phyloP scores from a whole-genome alignment of 768 basidiomycete species.

The Boletus patriciae region DNA sequence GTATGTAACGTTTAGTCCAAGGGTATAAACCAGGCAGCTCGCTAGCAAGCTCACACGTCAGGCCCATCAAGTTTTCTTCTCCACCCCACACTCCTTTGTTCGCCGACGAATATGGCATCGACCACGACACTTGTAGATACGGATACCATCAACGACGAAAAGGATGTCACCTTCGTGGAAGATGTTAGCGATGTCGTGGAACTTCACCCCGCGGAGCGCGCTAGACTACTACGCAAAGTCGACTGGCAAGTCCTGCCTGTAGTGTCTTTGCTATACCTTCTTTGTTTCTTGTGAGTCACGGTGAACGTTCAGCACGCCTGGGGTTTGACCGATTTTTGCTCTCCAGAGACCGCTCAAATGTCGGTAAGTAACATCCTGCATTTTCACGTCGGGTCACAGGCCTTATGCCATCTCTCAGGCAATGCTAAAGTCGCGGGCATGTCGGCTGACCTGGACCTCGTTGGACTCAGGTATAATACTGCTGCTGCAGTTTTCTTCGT shows the following conservation, averaged over 20 bases:
- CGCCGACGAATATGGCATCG: constrained; percentile 6
- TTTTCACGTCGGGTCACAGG: not conserved
- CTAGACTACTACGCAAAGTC: constrained; percentile 40
- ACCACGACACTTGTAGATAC: constrained; percentile 7
- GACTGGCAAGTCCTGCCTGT: constrained; percentile 47
- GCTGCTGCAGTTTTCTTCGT: constrained; percentile 42
- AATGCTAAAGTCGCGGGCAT: constrained; percentile 49
- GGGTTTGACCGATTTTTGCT: not conserved
- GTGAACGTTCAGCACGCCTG: not conserved
- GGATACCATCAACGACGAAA: constrained; percentile 10
- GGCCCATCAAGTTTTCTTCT: not conserved
- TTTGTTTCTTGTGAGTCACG: constrained; percentile 45
- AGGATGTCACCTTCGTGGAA: not conserved
- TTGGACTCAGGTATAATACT: constrained; percentile 37
- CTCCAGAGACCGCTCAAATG: constrained; percentile 44
- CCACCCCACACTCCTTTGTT: constrained; percentile 2
- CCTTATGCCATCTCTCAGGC: constrained; percentile 25
- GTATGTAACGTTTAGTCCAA: not conserved
- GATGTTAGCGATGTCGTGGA: not conserved
- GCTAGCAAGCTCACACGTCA: not conserved
- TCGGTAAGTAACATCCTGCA: constrained; percentile 33
- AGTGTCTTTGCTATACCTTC: constrained; percentile 44
- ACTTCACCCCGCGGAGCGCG: constrained; percentile 20
- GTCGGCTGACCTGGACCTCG: constrained; percentile 37
- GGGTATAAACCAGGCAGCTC: not conserved